Evolutionary conservation across 2,329 filamentous ascomycete species (phyloP).

Genomic region (Cladosporium sp.): DNA sequence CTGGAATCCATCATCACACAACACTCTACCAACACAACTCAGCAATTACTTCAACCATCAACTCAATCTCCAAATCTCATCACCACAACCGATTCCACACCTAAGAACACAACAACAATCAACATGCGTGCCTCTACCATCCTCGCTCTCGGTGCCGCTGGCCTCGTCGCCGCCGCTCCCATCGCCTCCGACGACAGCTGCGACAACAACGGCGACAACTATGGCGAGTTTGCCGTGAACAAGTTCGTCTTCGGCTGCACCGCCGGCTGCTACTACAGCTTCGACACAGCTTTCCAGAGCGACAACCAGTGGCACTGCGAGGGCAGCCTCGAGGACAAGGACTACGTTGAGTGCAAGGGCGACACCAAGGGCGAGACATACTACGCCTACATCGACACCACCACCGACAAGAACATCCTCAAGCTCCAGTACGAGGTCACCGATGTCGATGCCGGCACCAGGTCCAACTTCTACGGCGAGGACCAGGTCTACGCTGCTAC

Average conservation of each 20-base stretch:
- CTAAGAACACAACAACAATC: constrained; percentile 1
- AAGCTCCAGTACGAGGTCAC: constrained; percentile 19
- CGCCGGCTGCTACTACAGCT: constrained; percentile 19
- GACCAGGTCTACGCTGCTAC: constrained; percentile 22
- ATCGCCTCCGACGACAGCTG: background rate
- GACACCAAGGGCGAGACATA: constrained; percentile 13
- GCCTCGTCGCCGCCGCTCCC: constrained; percentile 19
- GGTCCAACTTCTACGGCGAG: constrained; percentile 19
- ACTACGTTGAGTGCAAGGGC: constrained; percentile 23
- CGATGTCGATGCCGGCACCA: background rate
- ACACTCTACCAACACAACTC: background rate
- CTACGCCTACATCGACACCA: constrained; percentile 19
- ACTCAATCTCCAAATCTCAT: background rate
- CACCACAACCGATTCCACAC: constrained; percentile 1
- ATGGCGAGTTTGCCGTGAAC: constrained; percentile 18
- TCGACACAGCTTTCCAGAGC: constrained; percentile 18
- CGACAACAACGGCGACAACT: background rate
- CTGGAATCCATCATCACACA: background rate
- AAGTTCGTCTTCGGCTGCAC: constrained; percentile 26
- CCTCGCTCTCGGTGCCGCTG: constrained; percentile 17
- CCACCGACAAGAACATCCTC: constrained; percentile 17
- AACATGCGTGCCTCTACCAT: constrained; percentile 21
- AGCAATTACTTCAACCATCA: background rate
- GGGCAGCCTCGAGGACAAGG: constrained; percentile 16
- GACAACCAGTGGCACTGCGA: constrained; percentile 20